Percentiles rank a stretch among this genome's conserved stretches.
These are phyloP conservation scores for Parmelia sp. DNA, from an alignment of 495 filamentous ascomycete species.

Conservation along the genomic window DNA sequence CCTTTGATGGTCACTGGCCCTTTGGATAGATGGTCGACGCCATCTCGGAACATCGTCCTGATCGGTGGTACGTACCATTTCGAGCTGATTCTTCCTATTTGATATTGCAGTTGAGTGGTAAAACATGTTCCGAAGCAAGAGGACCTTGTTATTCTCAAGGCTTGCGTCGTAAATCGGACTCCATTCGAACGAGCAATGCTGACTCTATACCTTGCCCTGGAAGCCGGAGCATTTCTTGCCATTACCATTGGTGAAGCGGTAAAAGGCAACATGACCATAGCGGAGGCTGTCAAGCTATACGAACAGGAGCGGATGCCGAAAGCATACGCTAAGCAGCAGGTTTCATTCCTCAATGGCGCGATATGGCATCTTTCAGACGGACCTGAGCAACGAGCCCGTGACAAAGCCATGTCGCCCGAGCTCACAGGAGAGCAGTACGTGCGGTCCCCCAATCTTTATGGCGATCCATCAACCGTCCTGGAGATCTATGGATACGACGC, in stretches of 20 bases:
- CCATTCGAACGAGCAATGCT: too few relatives aligned
- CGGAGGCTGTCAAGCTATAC: slow-evolving; percentile 25
- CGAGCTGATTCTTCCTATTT: too few relatives aligned
- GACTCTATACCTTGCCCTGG: too few relatives aligned
- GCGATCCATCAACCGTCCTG: slow-evolving; percentile 25
- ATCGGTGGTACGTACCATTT: too few relatives aligned
- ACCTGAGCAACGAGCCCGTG: slow-evolving; percentile 37
- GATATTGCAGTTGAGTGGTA: too few relatives aligned
- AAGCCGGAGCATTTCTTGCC: slow-evolving; percentile 35
- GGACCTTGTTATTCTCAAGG: slow-evolving; percentile 16
- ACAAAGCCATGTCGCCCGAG: slow-evolving; percentile 38
- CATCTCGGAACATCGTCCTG: slow-evolving; percentile 18
- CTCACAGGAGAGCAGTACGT: slow-evolving; percentile 29
- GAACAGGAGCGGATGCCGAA: slow-evolving; percentile 31
- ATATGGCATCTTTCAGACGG: slow-evolving; percentile 46
- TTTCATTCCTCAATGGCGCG: slow-evolving; percentile 35
- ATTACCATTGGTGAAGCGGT: slow-evolving; percentile 25
- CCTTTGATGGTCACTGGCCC: slow-evolving; percentile 22
- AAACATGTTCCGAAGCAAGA: slow-evolving; percentile 26
- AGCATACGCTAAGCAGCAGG: slow-evolving; percentile 33
- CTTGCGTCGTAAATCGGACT: too few relatives aligned
- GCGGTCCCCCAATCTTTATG: slow-evolving; percentile 29
- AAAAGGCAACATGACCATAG: slow-evolving; percentile 19
- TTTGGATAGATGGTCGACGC: slow-evolving; percentile 17
- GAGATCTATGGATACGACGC: slow-evolving; percentile 32